Evolutionary conservation across 768 basidiomycete species (phyloP), one percentile per base, ranked within the genome.

Genomic region (Fistulinella prunicolor): DNA sequence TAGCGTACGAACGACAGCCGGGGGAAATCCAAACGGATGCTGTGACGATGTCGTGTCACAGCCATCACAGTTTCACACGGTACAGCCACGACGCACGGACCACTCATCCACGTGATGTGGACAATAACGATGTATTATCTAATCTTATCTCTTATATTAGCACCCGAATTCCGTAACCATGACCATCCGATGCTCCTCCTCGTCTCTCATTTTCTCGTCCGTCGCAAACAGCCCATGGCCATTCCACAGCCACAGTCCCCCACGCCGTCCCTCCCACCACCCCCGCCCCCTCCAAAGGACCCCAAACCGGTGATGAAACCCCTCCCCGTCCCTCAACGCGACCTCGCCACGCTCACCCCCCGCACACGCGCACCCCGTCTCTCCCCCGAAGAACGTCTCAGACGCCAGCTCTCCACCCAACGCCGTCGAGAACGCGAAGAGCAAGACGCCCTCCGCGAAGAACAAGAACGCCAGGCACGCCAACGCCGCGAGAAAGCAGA

Each of bases 401-500:
- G 37, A 12, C 65, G 58, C 17, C 49, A 48, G n/a, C 46, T 50
- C 38, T 66, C 58, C 19, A 9, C 39, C 26, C 56, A 58, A 2
- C 62, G 53, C 12, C 62, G 59, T 26, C 56, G 40, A 9, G 51
- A 69, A 38, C 53, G 47, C 21, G 78, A 80, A 44, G 77, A 79
- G 43, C 56, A 67, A 42, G 66, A 71, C 32, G 74, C 74, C 5
- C 24, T 70, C 28, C 62, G 59, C 47, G 74, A 77, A 51, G 82
- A 84, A 54, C 67, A 59, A 29, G 65, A 70, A 50, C 63, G 71
- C 42, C 75, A 76, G 52, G 67, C 67, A 1, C 60, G 60, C 32
- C 49, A n/a, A 1, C 22, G 14, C 5, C 59, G 53, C 22, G 60
- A 60, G 16, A 59, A 56, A 9, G 46, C 38, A 46, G 59, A 62